Percentiles rank a stretch among this genome's conserved stretches.
Evolutionary conservation across 1,284 basidiomycete species (phyloP).

Genomic region (Lignosus rhinocerotis): DNA sequence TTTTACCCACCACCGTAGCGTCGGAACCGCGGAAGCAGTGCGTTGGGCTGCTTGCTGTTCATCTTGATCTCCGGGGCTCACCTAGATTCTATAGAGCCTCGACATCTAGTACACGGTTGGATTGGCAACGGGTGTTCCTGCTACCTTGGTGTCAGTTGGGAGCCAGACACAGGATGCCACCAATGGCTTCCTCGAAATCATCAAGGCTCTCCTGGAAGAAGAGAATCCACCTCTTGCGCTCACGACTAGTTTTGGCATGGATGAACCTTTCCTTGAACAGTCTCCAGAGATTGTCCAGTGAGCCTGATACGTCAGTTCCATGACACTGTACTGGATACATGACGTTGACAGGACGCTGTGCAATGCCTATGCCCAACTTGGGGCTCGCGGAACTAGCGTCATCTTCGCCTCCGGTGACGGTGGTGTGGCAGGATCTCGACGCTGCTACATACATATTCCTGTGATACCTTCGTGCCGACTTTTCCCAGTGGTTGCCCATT

Average conservation of each 20-base stretch:
- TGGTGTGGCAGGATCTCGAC: constrained; percentile 59
- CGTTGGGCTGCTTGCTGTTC: constrained; percentile 34
- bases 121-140: constrained; percentile 49
- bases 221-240: constrained; percentile 33
- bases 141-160: constrained; percentile 21
- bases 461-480: constrained; percentile 55
- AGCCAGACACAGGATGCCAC: constrained; percentile 14
- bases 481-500: constrained; percentile 65
- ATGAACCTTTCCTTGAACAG: constrained; percentile 38
- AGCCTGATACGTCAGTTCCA: constrained; percentile 22
- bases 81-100: constrained; percentile 42
- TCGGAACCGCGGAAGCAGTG: constrained; percentile 17
- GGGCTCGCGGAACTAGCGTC: constrained; percentile 55
- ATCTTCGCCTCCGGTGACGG: constrained; percentile 64
- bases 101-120: constrained; percentile 65
- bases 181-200: constrained; percentile 30
- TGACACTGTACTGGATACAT: not conserved
- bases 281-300: constrained; percentile 53
- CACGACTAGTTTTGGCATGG: constrained; percentile 50
- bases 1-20: too few relatives aligned
- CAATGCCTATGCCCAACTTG: constrained; percentile 41
- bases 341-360: constrained; percentile 7
- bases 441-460: constrained; percentile 39
- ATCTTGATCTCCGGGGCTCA: too few relatives aligned
- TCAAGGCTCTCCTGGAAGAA: constrained; percentile 31